A percentile compares a stretch with the other conserved stretches of the same genome.
Conservation (phyloP, 2,329 filamentous ascomycete species). For the Penicillium digitatum region DNA sequence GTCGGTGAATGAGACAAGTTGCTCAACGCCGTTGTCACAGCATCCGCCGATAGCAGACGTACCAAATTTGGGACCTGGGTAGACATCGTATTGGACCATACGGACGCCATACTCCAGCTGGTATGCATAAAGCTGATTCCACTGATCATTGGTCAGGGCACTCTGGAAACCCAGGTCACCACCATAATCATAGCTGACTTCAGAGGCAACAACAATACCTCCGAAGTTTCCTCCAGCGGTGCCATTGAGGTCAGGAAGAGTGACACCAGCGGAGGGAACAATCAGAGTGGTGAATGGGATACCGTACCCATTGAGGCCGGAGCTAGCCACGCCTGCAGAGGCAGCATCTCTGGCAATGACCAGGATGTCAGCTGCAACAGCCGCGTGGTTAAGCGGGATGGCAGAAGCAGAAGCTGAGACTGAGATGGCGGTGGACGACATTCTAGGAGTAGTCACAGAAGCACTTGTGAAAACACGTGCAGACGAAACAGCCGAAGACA, state of each 20-base stretch:
- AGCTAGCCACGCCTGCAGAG: conserved; percentile 48
- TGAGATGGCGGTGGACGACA: conserved; percentile 25
- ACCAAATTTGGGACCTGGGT: conserved; percentile 52
- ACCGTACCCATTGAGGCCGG: conserved; percentile 58
- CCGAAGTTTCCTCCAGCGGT: conserved; percentile 55
- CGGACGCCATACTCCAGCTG: conserved; percentile 56
- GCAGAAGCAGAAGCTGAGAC: conserved; percentile 18
- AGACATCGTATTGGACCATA: conserved; percentile 59
- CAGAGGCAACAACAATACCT: conserved; percentile 54
- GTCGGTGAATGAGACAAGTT: conserved; percentile 54
- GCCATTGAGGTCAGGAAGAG: conserved; percentile 52
- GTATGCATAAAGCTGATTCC: conserved; percentile 55
- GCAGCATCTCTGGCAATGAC: conserved; percentile 53
- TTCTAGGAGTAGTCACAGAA: conserved; percentile 11
- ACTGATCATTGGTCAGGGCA: conserved; percentile 55
- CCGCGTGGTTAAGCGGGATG: conserved; percentile 18
- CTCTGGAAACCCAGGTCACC: conserved; percentile 46
- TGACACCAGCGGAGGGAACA: conserved; percentile 52
- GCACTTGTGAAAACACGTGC: neutral
- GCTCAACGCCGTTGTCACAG: conserved; percentile 49
- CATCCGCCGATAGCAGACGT: conserved; percentile 44
- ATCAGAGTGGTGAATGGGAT: conserved; percentile 56
- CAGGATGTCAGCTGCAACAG: conserved; percentile 48
- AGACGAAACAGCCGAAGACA: neutral
- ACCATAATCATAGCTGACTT: conserved; percentile 55